Base-by-base conservation (phyloP, 2,329 filamentous ascomycete species). In the Colletotrichum sublineola region DNA sequence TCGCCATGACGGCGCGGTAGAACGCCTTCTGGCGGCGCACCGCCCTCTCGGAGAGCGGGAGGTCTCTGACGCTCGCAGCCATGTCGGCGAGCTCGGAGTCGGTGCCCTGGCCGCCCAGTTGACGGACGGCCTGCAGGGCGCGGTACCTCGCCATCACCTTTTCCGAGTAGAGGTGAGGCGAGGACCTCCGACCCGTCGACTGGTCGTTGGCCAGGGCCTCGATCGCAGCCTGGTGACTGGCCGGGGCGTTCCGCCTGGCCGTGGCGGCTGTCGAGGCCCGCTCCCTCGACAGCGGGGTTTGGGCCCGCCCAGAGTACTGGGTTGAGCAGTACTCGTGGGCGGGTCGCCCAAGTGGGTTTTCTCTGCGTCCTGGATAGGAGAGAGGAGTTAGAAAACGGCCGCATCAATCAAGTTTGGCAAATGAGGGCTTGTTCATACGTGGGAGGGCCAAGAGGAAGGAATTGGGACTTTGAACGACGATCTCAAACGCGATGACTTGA, bases 71-170 rank as follows among this genome's bases (percentile, higher is more conserved):
- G 29, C 63, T 67, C 29, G 50, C 63, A 11, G 70, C 70, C 55
- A 73, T 73, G 61, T 64, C 70, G 33, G 60, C 70, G 42, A 73
- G 60, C 56, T 73, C 70, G 36, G 67, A 64, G 56, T 73, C 70
- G 46, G 70, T 73, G 67, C 70, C 68, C 12, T 48, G 57, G 24
- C 63, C 68, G 50, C 68, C 68, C 40, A 57, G 29, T 31, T 60
- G 38, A n/a, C 68, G 68, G 40, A 67, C 56, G 20, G 68, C 68
- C 15, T 62, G 31, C 8, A 71, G 24, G 9, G 56, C 63, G 24
- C 31, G 40, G 63, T 67, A 67, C 36, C 63, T 57, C 18, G 57
- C 29, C 29, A 50, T 38, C 38, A 71, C 63, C 56, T 56, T 63
- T 24, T 38, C 18, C 1, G 46, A 40, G 48, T 62, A 61, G 56